Evolutionary conservation across 2,329 filamentous ascomycete species (phyloP).

Genomic region (Fusarium paranaense): DNA sequence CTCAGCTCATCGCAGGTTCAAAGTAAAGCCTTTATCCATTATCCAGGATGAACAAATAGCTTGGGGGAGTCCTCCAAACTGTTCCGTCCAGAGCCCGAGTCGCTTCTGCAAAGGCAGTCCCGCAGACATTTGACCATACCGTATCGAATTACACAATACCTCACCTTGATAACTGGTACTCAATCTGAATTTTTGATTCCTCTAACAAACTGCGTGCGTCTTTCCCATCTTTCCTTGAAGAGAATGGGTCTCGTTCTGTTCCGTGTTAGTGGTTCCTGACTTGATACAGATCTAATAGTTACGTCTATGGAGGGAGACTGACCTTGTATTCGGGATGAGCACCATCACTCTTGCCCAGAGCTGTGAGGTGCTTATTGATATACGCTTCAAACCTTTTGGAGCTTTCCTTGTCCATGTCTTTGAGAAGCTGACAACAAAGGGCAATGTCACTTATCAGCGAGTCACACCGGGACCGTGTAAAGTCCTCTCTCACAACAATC

Average conservation of each 20-base stretch:
- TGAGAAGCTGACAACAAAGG: conserved; percentile 76
- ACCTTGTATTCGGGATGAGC: conserved; percentile 55
- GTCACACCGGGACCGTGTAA: conserved; percentile 85
- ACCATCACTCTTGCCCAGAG: conserved; percentile 63
- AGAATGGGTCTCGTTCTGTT: conserved; percentile 80
- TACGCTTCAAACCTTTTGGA: conserved; percentile 77
- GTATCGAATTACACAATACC: not conserved
- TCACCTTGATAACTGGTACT: not conserved
- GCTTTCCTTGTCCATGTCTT: conserved; percentile 78
- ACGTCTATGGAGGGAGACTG: conserved; percentile 35
- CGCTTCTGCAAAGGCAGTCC: not conserved
- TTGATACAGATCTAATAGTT: not conserved
- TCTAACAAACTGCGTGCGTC: conserved; percentile 86
- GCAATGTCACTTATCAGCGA: conserved; percentile 82
- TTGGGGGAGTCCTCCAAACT: not conserved
- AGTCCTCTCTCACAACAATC: conserved; percentile 93
- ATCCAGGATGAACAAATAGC: not conserved
- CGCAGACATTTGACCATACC: not conserved
- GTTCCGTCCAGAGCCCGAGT: not conserved
- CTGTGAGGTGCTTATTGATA: conserved; percentile 66
- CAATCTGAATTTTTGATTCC: not conserved
- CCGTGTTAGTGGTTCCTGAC: not conserved
- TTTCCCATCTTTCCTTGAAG: conserved; percentile 90
- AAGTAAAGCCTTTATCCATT: not conserved
- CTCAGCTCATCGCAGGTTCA: not conserved